Evolutionary conservation across 345 rosid species (phyloP).

Genomic region (Lumnitzera littorea): DNA sequence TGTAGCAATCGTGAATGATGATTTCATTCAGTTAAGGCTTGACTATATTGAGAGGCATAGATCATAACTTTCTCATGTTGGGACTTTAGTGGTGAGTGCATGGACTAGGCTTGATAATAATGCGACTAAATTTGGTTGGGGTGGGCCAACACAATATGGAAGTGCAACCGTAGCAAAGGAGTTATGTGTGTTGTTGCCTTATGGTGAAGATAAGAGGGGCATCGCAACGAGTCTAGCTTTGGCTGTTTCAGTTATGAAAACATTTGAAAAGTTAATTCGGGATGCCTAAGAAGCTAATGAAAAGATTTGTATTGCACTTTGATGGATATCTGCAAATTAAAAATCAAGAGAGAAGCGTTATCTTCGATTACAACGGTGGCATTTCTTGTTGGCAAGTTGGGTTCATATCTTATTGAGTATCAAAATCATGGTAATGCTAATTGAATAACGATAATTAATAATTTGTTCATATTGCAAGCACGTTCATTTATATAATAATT

Average conservation of each 20-base stretch:
- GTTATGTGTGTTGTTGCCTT: constrained; percentile 9
- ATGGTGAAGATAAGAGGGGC: constrained; percentile 12
- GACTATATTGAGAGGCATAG: constrained; percentile 6
- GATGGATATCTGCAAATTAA: too few species aligned
- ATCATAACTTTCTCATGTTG: constrained; percentile 8
- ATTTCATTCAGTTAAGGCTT: constrained; percentile 10
- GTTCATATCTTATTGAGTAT: too few species aligned
- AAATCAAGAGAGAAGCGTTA: too few species aligned
- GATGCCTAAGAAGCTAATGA: constrained; percentile 1
- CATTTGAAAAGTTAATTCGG: constrained; percentile 7
- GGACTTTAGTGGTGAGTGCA: constrained; percentile 17
- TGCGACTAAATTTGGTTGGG: constrained; percentile 18
- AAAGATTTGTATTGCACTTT: too few species aligned
- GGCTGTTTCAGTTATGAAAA: constrained; percentile 16
- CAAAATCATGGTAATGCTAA: too few species aligned
- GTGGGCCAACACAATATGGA: constrained; percentile 17
- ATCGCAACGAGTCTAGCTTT: constrained; percentile 11
- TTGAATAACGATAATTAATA: too few species aligned
- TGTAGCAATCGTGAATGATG: constrained; percentile 6
- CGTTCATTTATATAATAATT: too few species aligned
- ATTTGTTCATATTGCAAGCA: too few species aligned
- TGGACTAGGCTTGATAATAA: constrained; percentile 16
- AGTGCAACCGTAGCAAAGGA: constrained; percentile 11
- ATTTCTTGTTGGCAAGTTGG: too few species aligned
- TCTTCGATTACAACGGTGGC: too few species aligned